Conservation (phyloP, 371 early-diverging fungal species). For the Zychaea mexicana region DNA sequence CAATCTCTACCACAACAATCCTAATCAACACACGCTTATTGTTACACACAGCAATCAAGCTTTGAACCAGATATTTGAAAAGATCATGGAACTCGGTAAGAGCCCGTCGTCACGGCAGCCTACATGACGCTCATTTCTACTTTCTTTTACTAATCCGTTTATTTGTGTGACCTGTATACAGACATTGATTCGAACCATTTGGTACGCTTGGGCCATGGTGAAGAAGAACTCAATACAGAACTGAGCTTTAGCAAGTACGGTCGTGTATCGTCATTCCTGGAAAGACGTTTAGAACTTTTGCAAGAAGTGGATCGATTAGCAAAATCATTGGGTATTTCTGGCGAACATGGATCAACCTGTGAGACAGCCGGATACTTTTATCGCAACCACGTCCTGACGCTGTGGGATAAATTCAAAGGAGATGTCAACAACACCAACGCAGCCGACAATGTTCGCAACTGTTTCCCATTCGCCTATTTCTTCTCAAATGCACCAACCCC, state of each 20-base stretch:
- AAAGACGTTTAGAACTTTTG: conserved; percentile 76
- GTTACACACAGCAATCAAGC: conserved; percentile 96
- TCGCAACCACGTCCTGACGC: conserved; percentile 68
- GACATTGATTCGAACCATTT: conserved; percentile 93
- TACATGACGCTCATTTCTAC: not conserved
- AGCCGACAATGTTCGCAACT: conserved; percentile 29
- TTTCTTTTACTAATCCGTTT: not conserved
- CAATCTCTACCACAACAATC: conserved; percentile 90
- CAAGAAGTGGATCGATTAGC: conserved; percentile 78
- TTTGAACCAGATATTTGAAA: conserved; percentile 94
- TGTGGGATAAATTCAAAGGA: conserved; percentile 87
- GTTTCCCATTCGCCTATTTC: conserved; percentile 83
- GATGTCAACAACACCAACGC: conserved; percentile 28
- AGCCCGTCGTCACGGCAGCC: not conserved
- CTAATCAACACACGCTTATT: conserved; percentile 86
- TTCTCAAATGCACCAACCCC: conserved; percentile 79
- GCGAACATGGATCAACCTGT: conserved; percentile 90
- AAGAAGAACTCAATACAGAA: conserved; percentile 84
- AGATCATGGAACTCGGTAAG: conserved; percentile 71
- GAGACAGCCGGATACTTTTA: conserved; percentile 93
- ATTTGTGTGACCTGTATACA: not conserved
- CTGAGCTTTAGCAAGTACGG: conserved; percentile 90
- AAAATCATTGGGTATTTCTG: conserved; percentile 65
- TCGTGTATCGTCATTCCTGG: conserved; percentile 89
- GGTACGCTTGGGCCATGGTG: conserved; percentile 93